Evolutionary conservation across 2,329 filamentous ascomycete species (phyloP).

Genomic region (Trichophyton simii): DNA sequence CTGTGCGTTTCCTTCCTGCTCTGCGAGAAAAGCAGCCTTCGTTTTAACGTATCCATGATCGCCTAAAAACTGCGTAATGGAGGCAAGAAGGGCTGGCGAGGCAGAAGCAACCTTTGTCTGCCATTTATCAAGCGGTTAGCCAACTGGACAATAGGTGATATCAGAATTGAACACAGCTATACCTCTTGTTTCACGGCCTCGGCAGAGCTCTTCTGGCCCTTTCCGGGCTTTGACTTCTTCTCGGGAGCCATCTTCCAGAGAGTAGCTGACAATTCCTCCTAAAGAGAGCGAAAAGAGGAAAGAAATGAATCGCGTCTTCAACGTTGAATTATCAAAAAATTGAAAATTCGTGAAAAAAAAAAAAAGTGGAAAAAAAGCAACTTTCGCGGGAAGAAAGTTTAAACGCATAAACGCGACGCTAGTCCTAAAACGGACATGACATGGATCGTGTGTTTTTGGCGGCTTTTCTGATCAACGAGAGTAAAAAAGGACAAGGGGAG

Average conservation of each 20-base stretch:
- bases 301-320: neutral
- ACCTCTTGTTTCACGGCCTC: neutral
- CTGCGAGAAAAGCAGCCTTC: constrained; percentile 50
- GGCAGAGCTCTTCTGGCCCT: neutral
- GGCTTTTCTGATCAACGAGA: neutral
- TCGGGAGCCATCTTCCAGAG: neutral
- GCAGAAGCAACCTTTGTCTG: constrained; percentile 15
- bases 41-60: constrained; percentile 53
- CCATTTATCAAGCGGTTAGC: neutral
- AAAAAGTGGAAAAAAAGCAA: neutral
- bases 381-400: constrained; percentile 1
- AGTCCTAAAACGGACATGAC: neutral
- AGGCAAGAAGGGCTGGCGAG: constrained; percentile 50
- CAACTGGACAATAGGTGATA: neutral
- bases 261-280: neutral
- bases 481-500: neutral
- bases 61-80: constrained; percentile 54
- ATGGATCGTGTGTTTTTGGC: neutral
- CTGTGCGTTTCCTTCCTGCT: constrained; percentile 36
- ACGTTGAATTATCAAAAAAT: neutral
- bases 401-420: neutral
- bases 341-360: neutral
- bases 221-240: neutral
- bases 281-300: neutral
- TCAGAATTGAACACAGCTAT: neutral